phyloP scores from a whole-genome alignment of 2,329 filamentous ascomycete genomes.

The Sarocladium kiliense region DNA sequence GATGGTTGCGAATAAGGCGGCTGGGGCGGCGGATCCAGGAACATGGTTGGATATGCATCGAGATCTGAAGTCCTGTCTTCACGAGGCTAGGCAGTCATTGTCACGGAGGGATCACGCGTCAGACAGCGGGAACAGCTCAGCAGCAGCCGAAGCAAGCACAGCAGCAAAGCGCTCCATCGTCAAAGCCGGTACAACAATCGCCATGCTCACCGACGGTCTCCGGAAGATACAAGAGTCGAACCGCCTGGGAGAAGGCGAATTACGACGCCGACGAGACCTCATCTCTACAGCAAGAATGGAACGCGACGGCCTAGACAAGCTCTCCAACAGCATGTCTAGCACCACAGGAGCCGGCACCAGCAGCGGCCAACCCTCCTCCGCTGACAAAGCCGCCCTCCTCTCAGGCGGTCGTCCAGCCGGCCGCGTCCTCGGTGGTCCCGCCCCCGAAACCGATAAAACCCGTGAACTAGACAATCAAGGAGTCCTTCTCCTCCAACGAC shows the following conservation, averaged over 20 bases:
- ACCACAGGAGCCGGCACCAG: constrained; percentile 32
- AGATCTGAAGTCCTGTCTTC: constrained; percentile 61
- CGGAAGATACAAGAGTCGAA: constrained; percentile 47
- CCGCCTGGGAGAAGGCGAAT: constrained; percentile 66
- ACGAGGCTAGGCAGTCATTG: constrained; percentile 64
- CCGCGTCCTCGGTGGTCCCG: constrained; percentile 66
- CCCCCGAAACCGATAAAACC: constrained; percentile 71
- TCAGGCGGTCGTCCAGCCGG: constrained; percentile 31
- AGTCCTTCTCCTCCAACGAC: constrained; percentile 66
- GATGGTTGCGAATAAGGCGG: constrained; percentile 32
- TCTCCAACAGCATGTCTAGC: constrained; percentile 52
- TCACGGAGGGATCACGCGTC: constrained; percentile 57
- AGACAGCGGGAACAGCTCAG: constrained; percentile 33
- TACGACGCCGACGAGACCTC: constrained; percentile 66
- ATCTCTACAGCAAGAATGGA: constrained; percentile 66
- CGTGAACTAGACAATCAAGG: constrained; percentile 72
- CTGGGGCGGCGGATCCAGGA: constrained; percentile 50
- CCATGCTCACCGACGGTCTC: constrained; percentile 61
- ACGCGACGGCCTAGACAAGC: constrained; percentile 68
- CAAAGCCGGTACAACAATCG: constrained; percentile 59
- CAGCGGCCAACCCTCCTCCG: constrained; percentile 42
- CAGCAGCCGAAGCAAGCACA: constrained; percentile 57
- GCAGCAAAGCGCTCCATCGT: constrained; percentile 72
- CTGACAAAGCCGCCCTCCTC: constrained; percentile 47
- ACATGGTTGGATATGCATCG: constrained; percentile 74